These are phyloP conservation scores for Entelexis paramagnoliae DNA, from an alignment of 1,139 yeast species.

Conservation along the genomic window DNA sequence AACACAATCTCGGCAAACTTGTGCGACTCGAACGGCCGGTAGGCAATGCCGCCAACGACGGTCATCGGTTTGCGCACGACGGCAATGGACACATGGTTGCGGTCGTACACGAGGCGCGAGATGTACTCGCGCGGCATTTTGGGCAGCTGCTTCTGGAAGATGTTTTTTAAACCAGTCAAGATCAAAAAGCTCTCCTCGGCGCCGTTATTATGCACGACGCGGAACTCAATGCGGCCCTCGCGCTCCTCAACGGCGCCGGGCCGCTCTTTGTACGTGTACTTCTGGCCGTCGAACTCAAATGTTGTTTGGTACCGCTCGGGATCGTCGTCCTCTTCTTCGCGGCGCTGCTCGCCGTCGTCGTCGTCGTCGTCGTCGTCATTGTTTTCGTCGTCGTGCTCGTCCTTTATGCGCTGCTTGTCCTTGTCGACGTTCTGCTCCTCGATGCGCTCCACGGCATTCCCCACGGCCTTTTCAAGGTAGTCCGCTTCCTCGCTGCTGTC, in stretches of 20 bases:
- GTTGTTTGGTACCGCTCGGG: constrained; percentile 29
- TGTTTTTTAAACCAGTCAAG: constrained; percentile 86
- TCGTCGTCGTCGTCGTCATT: constrained; percentile 27
- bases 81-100: constrained; percentile 91
- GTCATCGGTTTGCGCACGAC: constrained; percentile 86
- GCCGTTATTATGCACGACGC: constrained; percentile 93
- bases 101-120: constrained; percentile 84
- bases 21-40: constrained; percentile 81
- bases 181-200: constrained; percentile 80
- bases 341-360: constrained; percentile 20
- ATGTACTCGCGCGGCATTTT: constrained; percentile 98
- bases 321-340: constrained; percentile 26
- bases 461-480: constrained; percentile 27
- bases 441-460: constrained; percentile 25
- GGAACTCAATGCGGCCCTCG: constrained; percentile 81
- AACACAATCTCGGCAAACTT: constrained; percentile 96
- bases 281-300: constrained; percentile 64
- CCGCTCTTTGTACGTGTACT: constrained; percentile 77
- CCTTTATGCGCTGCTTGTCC: constrained; percentile 6
- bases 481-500: constrained; percentile 26
- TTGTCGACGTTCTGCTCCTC: constrained; percentile 18
- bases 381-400: constrained; percentile 22
- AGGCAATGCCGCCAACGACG: constrained; percentile 96
- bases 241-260: constrained; percentile 90
- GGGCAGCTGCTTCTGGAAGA: constrained; percentile 93